Conservation (phyloP, 1,139 yeast genomes). For the Lodderomyces pseudojiufengensis region DNA sequence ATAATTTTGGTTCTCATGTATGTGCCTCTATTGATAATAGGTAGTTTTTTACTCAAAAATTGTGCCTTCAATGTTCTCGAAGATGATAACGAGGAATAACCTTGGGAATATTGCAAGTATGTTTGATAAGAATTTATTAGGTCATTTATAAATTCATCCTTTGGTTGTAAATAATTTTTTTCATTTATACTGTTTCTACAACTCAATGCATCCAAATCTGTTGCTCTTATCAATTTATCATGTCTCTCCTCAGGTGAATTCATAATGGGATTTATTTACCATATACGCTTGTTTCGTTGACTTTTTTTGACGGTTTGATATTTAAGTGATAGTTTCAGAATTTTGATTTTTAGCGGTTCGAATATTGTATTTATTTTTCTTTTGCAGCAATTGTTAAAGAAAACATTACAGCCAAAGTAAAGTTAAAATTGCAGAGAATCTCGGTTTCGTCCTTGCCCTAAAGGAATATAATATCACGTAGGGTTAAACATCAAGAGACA, state of each 20-base stretch:
- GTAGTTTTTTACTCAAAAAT: slow-evolving; percentile 53
- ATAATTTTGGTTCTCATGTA: slow-evolving; percentile 69
- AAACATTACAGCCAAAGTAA: too few species aligned
- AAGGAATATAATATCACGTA: too few species aligned
- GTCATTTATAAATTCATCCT: slow-evolving; percentile 47
- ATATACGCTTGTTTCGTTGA: not conserved
- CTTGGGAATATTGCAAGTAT: slow-evolving; percentile 36
- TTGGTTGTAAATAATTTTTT: slow-evolving; percentile 47
- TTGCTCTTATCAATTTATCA: slow-evolving; percentile 58
- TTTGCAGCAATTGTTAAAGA: too few species aligned
- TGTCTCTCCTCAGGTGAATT: slow-evolving; percentile 33
- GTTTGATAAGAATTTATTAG: slow-evolving; percentile 40
- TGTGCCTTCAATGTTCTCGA: slow-evolving; percentile 39
- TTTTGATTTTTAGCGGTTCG: too few species aligned
- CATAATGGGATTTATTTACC: slow-evolving; percentile 18
- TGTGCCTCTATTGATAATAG: slow-evolving; percentile 81
- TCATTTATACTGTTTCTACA: slow-evolving; percentile 61
- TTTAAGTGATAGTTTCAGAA: too few species aligned
- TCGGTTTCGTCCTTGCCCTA: too few species aligned
- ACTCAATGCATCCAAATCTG: slow-evolving; percentile 84
- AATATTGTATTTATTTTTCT: too few species aligned
- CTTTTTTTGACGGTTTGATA: too few species aligned
- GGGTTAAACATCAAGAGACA: too few species aligned
- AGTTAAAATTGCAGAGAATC: too few species aligned
- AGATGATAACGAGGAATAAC: slow-evolving; percentile 40